Evolutionary conservation across 768 basidiomycete species (phyloP), one percentile per base, ranked within the genome.

Genomic region (Russula earlei): DNA sequence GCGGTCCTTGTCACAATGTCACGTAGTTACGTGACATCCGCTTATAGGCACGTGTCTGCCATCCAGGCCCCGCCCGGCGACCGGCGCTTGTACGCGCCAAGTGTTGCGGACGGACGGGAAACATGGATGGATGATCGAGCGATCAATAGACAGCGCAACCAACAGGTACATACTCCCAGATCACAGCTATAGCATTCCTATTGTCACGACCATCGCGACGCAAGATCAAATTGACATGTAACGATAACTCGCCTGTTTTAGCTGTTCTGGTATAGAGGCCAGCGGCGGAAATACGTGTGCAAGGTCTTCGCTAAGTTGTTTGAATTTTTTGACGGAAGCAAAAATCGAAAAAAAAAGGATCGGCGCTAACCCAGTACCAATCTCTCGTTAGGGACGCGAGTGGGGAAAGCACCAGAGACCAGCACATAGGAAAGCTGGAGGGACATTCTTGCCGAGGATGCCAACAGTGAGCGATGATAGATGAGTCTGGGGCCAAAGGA

Each of bases 11-110:
- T 58, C 57, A 58, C 57, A 29, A 17, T 54, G 52, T 58, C 57
- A 58, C 57, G 57, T 58, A 49, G 44, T 36, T 27, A 49, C 52
- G 57, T 58, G 57, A 58, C 52, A 54, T 54, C 36, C 24, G 41
- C 17, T 36, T 49, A 43, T 24, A 47, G 56, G 42, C 52, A 54
- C 56, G 52, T 58, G 52, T 33, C 20, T 34, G 51, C 47, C 31
- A 10, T 42, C 46, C 27, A n/a, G 24, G 19, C n/a, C 27, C 4
- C 34, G 14, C 36, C n/a, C n/a, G n/a, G n/a, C n/a, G n/a, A n/a
- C n/a, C 10, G 38, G 34, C 52, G 51, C 56, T 52, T 38, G 40
- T 45, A 2, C 19, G 36, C 19, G 31, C 41, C 4, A 46, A 15
- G 40, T 44, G 8, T 31, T 15, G 12, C 52, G n/a, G 14, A 22